phyloP scores from a whole-genome alignment of 768 basidiomycete species.

The Lactifluus pinguis region DNA sequence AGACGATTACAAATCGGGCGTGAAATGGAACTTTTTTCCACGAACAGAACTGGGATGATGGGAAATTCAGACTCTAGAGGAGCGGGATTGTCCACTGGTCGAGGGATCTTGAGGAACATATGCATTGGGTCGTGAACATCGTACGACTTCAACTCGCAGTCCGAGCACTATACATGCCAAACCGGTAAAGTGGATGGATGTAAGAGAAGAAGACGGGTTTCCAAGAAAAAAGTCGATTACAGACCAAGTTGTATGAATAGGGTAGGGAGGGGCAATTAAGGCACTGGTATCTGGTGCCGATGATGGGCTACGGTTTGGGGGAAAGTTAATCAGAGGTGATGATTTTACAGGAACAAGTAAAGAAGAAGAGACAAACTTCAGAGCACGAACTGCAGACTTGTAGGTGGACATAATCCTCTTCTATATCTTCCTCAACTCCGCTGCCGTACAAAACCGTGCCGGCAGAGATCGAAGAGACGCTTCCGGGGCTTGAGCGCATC shows the following conservation, averaged over 20 bases:
- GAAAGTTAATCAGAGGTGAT: neutral
- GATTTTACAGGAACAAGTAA: neutral
- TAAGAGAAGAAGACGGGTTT: neutral
- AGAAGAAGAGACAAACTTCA: neutral
- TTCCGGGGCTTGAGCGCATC: slow-evolving; percentile 17
- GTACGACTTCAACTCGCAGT: slow-evolving; percentile 74
- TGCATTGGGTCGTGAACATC: slow-evolving; percentile 76
- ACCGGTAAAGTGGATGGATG: neutral
- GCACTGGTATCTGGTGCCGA: slow-evolving; percentile 82
- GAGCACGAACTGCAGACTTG: slow-evolving; percentile 14
- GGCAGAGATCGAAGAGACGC: slow-evolving; percentile 8
- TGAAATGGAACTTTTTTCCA: neutral
- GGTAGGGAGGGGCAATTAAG: slow-evolving; percentile 79
- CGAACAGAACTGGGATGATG: slow-evolving; percentile 63
- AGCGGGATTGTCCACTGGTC: slow-evolving; percentile 51
- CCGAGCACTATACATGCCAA: slow-evolving; percentile 48
- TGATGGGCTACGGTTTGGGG: slow-evolving; percentile 43
- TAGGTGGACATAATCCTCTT: slow-evolving; percentile 10
- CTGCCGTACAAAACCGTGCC: slow-evolving; percentile 6
- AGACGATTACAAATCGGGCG: neutral
- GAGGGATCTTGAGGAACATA: slow-evolving; percentile 78
- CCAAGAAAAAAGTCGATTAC: slow-evolving; percentile 20
- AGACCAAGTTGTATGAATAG: slow-evolving; percentile 62
- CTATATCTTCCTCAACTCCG: neutral
- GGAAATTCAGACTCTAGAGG: slow-evolving; percentile 46